Conservation (phyloP, 2,329 filamentous ascomycete species). For the Aspergillus terreus region DNA sequence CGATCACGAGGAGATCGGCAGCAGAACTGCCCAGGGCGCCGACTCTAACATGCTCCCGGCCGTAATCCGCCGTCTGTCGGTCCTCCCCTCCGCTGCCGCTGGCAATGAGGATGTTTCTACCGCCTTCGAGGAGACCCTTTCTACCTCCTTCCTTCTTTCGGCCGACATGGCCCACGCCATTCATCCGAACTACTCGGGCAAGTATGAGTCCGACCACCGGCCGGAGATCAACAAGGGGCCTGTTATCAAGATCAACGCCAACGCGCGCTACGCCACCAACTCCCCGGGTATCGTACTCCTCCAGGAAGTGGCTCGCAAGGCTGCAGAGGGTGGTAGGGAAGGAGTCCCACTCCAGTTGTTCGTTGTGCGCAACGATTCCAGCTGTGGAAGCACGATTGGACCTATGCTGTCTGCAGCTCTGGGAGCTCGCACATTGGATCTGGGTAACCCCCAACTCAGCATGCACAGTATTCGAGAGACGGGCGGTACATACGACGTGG, state of each 20-base stretch:
- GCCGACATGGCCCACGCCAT: slow-evolving; percentile 98
- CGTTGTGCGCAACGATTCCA: slow-evolving; percentile 91
- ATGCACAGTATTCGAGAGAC: slow-evolving; percentile 98
- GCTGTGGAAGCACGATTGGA: slow-evolving; percentile 93
- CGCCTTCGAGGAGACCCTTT: slow-evolving; percentile 87
- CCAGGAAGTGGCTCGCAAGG: slow-evolving; percentile 74
- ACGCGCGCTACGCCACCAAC: slow-evolving; percentile 95
- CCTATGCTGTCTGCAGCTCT: slow-evolving; percentile 90
- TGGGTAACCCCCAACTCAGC: slow-evolving; percentile 89
- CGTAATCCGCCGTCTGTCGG: slow-evolving; percentile 80
- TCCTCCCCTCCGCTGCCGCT: slow-evolving; percentile 62
- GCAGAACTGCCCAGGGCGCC: slow-evolving; percentile 85
- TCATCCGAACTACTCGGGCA: slow-evolving; percentile 88
- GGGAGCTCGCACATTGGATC: slow-evolving; percentile 82
- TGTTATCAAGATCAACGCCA: slow-evolving; percentile 97
- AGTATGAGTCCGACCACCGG: slow-evolving; percentile 87
- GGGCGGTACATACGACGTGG: slow-evolving; percentile 81
- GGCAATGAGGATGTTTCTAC: slow-evolving; percentile 64
- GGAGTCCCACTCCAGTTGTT: slow-evolving; percentile 90
- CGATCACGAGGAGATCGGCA: slow-evolving; percentile 97
- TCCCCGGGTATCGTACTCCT: slow-evolving; percentile 89
- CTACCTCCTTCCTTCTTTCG: slow-evolving; percentile 87
- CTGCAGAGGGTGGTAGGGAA: slow-evolving; percentile 51
- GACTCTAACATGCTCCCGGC: slow-evolving; percentile 87
- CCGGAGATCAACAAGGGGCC: slow-evolving; percentile 95